These are phyloP conservation scores for Aspergillus japonicus DNA, from an alignment of 2,329 filamentous ascomycete species.

Conservation along the genomic window DNA sequence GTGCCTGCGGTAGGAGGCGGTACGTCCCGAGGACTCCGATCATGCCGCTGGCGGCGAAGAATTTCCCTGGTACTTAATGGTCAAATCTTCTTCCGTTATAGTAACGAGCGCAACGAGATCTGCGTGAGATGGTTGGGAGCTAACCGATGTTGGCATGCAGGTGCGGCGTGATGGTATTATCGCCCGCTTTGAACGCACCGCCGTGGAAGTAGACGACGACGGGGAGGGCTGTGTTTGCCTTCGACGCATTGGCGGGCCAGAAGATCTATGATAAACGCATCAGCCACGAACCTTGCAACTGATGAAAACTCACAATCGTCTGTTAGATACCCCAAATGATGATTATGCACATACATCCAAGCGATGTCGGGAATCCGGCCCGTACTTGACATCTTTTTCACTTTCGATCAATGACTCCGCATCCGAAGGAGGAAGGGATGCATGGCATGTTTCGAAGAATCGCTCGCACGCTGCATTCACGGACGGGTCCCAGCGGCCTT, in stretches of 20 bases:
- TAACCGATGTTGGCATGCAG: constrained; percentile 7
- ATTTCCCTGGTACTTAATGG: neutral
- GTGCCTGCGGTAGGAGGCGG: neutral
- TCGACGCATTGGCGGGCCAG: neutral
- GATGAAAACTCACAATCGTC: no score
- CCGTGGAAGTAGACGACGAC: constrained; percentile 9
- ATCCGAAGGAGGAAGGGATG: neutral
- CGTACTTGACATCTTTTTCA: neutral
- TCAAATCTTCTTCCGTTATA: no score
- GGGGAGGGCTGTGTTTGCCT: neutral
- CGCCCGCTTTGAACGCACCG: constrained; percentile 5
- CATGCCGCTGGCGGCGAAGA: neutral
- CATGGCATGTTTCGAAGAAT: neutral
- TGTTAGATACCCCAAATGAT: neutral
- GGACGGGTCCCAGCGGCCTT: neutral
- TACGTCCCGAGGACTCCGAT: constrained; percentile 4
- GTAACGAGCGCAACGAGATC: no score
- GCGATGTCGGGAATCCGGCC: neutral
- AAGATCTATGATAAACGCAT: neutral
- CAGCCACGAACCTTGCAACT: no score
- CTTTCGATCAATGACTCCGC: neutral
- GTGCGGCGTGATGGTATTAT: constrained; percentile 7
- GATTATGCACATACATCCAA: neutral
- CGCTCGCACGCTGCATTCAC: neutral
- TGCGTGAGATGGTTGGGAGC: no score